Percentiles rank a stretch among this genome's conserved stretches.
These are phyloP conservation scores for Spongospora subterranea DNA, from an alignment of 208 protist genomes.

Conservation along the genomic window DNA sequence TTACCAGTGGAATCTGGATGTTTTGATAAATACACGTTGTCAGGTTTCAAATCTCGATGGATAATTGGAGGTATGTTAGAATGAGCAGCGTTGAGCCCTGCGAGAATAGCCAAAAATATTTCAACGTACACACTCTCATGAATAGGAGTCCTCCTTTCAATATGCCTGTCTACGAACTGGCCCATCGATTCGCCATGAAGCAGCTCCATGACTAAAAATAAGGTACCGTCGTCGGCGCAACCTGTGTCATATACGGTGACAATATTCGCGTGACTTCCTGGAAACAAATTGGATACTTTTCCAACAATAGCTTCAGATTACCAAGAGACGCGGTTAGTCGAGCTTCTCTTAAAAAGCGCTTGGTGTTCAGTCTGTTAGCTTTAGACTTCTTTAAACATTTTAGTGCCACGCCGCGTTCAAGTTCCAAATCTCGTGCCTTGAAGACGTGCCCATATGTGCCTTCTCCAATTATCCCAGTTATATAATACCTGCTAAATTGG, in stretches of 20 bases:
- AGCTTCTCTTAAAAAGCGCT: background rate
- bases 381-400: background rate
- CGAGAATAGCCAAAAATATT: background rate
- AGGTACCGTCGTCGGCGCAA: background rate
- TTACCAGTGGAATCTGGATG: too few species aligned
- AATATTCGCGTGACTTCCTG: background rate
- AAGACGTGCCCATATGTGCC: constrained; percentile 8
- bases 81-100: background rate
- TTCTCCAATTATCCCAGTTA: background rate
- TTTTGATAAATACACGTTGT: background rate
- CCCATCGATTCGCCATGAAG: background rate
- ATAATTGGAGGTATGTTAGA: background rate
- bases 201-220: constrained; percentile 6
- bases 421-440: background rate
- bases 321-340: background rate
- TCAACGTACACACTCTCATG: background rate
- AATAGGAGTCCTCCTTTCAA: background rate
- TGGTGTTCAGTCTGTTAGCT: background rate
- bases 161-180: background rate
- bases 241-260: background rate
- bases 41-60: background rate
- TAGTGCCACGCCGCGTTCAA: background rate
- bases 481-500: background rate
- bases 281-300: background rate
- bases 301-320: background rate